A percentile compares a stretch with the other conserved stretches of the same genome.
These are phyloP conservation scores for Filobasidium uniguttulatum DNA, from an alignment of 1,284 basidiomycete species.

Conservation along the genomic window DNA sequence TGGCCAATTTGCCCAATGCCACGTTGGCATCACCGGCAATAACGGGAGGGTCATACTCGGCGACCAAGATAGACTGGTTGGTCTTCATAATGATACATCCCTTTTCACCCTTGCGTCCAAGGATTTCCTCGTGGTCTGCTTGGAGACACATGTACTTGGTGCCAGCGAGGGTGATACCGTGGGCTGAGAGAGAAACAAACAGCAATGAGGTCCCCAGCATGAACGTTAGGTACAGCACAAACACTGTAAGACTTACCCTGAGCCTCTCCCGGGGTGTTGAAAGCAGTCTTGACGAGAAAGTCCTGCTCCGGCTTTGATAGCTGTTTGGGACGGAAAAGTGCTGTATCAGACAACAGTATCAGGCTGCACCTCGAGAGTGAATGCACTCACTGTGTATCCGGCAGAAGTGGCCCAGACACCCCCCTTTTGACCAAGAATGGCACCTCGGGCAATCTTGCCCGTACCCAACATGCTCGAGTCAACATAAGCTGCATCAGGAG, in stretches of 20 bases:
- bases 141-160: conserved; percentile 68
- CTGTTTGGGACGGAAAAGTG: conserved; percentile 39
- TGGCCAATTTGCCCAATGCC: conserved; percentile 59
- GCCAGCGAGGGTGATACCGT: conserved; percentile 56
- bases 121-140: conserved; percentile 50
- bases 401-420: conserved; percentile 72
- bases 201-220: neutral
- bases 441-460: conserved; percentile 61
- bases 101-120: conserved; percentile 66
- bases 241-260: conserved; percentile 33
- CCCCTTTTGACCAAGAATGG: conserved; percentile 71
- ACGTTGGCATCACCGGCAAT: conserved; percentile 55
- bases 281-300: conserved; percentile 46
- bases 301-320: conserved; percentile 62
- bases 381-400: conserved; percentile 55
- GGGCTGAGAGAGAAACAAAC: conserved; percentile 30
- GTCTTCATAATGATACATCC: conserved; percentile 77
- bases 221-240: neutral
- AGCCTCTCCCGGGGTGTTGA: conserved; percentile 40
- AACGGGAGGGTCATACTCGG: conserved; percentile 56
- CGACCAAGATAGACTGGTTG: conserved; percentile 71
- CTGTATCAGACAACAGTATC: neutral
- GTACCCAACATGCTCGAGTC: conserved; percentile 70
- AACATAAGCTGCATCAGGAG: conserved; percentile 57
- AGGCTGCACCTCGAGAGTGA: neutral